Percentiles rank a stretch among this genome's conserved stretches.
Conservation (phyloP, 768 basidiomycete genomes). For the Rhizopogon salebrosus region DNA sequence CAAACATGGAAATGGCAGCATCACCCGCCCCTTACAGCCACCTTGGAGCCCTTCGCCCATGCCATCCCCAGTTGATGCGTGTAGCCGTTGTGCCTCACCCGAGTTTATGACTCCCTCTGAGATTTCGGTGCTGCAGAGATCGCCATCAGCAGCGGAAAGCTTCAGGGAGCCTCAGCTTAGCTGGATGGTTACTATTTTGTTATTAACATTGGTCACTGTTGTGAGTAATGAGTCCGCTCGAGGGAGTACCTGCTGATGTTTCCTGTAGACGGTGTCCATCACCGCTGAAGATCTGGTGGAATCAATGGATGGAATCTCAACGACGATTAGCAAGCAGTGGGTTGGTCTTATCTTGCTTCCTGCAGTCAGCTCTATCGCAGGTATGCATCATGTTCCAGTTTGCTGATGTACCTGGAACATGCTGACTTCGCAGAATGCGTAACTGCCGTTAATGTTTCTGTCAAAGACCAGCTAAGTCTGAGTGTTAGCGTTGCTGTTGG, state of each 20-base stretch:
- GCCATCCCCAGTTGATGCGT: slow-evolving; percentile 2
- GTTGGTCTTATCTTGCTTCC: slow-evolving; percentile 86
- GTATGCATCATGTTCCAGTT: slow-evolving; percentile 28
- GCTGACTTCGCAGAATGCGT: slow-evolving; percentile 58
- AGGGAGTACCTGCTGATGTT: not conserved
- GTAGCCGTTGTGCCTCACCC: slow-evolving; percentile 1
- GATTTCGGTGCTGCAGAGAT: slow-evolving; percentile 8
- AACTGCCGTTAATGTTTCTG: slow-evolving; percentile 86
- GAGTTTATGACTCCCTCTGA: slow-evolving; percentile 10
- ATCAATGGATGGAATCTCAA: slow-evolving; percentile 76
- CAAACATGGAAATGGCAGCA: slow-evolving; percentile 1
- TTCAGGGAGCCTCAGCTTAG: slow-evolving; percentile 55
- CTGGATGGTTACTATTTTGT: slow-evolving; percentile 46
- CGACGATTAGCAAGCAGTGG: slow-evolving; percentile 78
- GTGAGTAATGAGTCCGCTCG: slow-evolving; percentile 33
- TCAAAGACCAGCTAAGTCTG: slow-evolving; percentile 76
- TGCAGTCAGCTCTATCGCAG: slow-evolving; percentile 75
- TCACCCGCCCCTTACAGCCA: not conserved
- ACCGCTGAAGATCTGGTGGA: slow-evolving; percentile 75
- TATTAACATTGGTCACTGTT: slow-evolving; percentile 57
- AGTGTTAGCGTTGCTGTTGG: slow-evolving; percentile 83
- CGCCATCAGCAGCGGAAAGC: slow-evolving; percentile 12
- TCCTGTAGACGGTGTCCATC: slow-evolving; percentile 44
- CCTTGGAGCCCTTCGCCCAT: slow-evolving; percentile 13
- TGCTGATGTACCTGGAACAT: not conserved